phyloP scores from a whole-genome alignment of 192 early-diverging fungal species.

The Rhizophagus prolifer region DNA sequence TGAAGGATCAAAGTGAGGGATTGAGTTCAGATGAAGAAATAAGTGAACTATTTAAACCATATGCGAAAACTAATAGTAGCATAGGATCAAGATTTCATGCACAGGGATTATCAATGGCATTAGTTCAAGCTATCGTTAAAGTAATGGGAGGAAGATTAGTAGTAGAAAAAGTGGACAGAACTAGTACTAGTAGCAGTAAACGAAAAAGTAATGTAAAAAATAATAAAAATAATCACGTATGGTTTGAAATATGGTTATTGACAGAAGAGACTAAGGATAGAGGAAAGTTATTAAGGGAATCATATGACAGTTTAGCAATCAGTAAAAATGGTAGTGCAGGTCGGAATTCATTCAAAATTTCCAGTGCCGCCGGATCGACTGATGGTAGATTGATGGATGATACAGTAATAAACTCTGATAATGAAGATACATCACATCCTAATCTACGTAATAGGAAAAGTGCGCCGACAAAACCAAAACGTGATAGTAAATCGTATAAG shows the following conservation, averaged over 20 bases:
- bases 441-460: neutral
- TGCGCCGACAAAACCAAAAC: neutral
- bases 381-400: slow-evolving; percentile 1
- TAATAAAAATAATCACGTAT: neutral
- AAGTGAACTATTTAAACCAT: slow-evolving; percentile 20
- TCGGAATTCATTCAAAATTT: neutral
- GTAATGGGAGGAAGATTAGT: slow-evolving; percentile 15
- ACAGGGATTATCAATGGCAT: slow-evolving; percentile 17
- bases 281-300: neutral
- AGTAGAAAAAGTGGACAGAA: neutral
- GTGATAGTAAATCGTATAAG: neutral
- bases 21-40: slow-evolving; percentile 9
- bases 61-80: neutral
- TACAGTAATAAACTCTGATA: neutral
- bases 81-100: slow-evolving; percentile 26
- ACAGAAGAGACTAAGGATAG: neutral
- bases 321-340: neutral
- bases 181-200: neutral
- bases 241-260: slow-evolving; percentile 18
- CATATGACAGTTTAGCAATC: neutral
- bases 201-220: neutral
- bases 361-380: neutral
- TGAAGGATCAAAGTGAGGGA: slow-evolving; percentile 16
- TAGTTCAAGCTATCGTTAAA: slow-evolving; percentile 18
- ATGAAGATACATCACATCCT: neutral